Evolutionary conservation across 495 filamentous ascomycete species (phyloP), one percentile per base, ranked within the genome.

Genomic region (Podospora pseudocomata): DNA sequence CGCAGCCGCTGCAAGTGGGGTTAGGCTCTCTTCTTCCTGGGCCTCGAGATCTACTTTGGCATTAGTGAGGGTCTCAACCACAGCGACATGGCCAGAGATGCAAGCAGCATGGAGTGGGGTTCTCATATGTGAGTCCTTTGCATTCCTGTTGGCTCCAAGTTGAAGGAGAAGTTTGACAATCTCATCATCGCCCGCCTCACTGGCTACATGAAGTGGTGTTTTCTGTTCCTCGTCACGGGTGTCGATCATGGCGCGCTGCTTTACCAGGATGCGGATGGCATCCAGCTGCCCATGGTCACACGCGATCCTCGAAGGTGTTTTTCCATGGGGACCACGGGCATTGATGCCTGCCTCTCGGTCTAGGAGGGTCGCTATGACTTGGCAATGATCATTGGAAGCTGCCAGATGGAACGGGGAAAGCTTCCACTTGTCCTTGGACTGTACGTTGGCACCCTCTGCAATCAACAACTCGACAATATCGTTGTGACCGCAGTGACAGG

Each of bases 221-320:
- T 28, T 23, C 6, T 67, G 34, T 5, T 5, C 5, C n/a, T 67
- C 32, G 23, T 61, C 55, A 23, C 65, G 65, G 5, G 56, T 13
- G 57, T 67, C 65, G 55, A 67, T 44, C 56, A 61, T 67, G 13
- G 65, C 65, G 23, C 65, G 28, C n/a, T 18, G 65, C 16, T 39
- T 59, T 55, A 27, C 54, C 28, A 67, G 56, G 19, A 60, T 20
- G 6, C 56, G 55, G 7, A 61, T 44, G 53, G 27, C 65, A 23
- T 57, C 53, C 2, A 56, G 26, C 64, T 30, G 39, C 44, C 64
- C 44, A 23, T 30, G 44, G 23, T 65, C 30, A 26, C 64, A 66
- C 2, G 64, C 64, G 6, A 66, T 59, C 54, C 64, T 56, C 54
- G 60, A 26, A 20, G 64, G 64, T 3, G 64, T 57, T 39, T 59